Base-by-base conservation (phyloP, 2,329 filamentous ascomycete species). In the Chrysoporthe cubensis region DNA sequence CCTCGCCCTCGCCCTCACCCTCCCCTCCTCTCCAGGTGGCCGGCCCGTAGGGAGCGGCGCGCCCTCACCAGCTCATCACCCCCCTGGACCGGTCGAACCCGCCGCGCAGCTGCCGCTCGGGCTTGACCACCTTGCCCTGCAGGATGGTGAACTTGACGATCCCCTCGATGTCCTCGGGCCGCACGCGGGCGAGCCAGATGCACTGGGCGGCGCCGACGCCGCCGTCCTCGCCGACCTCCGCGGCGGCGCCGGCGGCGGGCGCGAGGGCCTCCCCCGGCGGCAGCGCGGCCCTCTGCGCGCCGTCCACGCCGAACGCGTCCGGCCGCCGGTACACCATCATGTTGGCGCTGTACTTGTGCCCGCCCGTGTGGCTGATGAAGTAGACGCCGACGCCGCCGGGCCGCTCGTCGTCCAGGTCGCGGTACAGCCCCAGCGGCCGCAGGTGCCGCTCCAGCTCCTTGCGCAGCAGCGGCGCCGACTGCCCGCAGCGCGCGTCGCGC, bases 331-430 rank as follows among this genome's bases (percentile, higher is more conserved):
- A 98, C 1, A 99, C 84, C 83, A 99, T 92, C 73, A 98, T 88
- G 75, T 99, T 99, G 40, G 96, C 96, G 59, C 90, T 90, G 80
- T 97, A 98, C 82, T 97, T 97, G 83, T 99, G 96, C 0, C 96
- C 96, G 40, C 96, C 96, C 2, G 97, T 94, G 76, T 99, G 96
- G 72, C 90, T 95, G 76, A 98, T 96, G 77, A 97, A 98, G 81
- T 97, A 97, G 71, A 99, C 92, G 0, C 93, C 95, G 6, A 97
- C 95, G 14, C 96, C 96, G 13, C 95, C 95, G 0, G 94, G 93
- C 67, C 96, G 83, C 78, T 94, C 90, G 77, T 99, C 96, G 76
- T 96, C 89, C 59, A 96, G 81, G 76, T 98, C 95, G 42, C 96
- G 89, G 78, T 91, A 94, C 26, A 99, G 81, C 0, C 94, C 94